phyloP scores from a whole-genome alignment of 2,329 filamentous ascomycete genomes.

The Graphilbum ipis-grandicollis region DNA sequence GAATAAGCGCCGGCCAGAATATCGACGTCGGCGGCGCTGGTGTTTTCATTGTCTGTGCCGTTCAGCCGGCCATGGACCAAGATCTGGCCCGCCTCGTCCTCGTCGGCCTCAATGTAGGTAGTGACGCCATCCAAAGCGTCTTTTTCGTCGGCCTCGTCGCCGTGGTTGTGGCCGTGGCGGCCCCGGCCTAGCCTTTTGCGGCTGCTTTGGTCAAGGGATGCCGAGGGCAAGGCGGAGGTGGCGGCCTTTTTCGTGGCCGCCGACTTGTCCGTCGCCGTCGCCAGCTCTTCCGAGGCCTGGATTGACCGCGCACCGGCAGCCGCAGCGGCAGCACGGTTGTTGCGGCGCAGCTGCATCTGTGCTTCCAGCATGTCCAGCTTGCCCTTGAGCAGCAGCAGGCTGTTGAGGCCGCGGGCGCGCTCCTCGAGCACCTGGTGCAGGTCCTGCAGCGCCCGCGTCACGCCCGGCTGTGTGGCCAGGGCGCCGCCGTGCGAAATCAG shows the following conservation, averaged over 20 bases:
- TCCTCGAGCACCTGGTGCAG: conserved; percentile 80
- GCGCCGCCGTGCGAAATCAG: conserved; percentile 84
- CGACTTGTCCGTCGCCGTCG: too few species aligned
- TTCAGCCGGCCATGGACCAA: too few species aligned
- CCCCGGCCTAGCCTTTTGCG: too few species aligned
- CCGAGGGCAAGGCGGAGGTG: too few species aligned
- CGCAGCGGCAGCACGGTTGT: conserved; percentile 39
- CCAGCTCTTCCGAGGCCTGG: too few species aligned
- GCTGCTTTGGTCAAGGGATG: too few species aligned
- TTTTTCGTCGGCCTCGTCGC: conserved; percentile 10
- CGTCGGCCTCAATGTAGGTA: conserved; percentile 2
- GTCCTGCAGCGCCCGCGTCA: conserved; percentile 59
- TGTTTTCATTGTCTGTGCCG: too few species aligned
- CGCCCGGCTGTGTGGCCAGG: conserved; percentile 66
- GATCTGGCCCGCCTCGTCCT: conserved; percentile 14
- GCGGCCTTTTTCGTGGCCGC: too few species aligned
- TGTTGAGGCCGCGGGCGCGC: conserved; percentile 64
- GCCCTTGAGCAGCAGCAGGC: conserved; percentile 75
- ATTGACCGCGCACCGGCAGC: too few species aligned
- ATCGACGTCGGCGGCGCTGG: not conserved
- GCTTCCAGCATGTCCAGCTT: conserved; percentile 89
- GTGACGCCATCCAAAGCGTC: conserved; percentile 39
- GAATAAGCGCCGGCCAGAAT: conserved; percentile 12
- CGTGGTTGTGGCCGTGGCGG: conserved; percentile 12
- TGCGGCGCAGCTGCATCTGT: conserved; percentile 63